Evolutionary conservation across 2,329 filamentous ascomycete species (phyloP).

Genomic region (Drechslerella dactyloides): DNA sequence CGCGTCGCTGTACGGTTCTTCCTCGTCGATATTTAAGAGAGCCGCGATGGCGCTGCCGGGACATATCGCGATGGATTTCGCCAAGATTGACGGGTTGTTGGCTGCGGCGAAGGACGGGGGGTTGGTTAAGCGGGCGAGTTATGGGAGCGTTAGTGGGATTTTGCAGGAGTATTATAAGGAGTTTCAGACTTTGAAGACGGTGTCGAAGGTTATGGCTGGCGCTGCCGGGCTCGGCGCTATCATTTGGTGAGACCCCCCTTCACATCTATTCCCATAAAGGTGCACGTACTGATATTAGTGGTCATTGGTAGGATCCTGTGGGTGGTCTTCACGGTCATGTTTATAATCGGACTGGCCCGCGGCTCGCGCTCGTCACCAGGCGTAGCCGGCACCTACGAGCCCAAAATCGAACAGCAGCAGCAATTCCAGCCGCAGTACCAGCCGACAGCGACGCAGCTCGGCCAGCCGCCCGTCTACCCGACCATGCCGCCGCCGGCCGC

Average conservation of each 20-base stretch:
- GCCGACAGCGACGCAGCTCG: not conserved
- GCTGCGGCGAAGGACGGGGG: not conserved
- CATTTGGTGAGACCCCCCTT: constrained; percentile 26
- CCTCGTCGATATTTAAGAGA: not conserved
- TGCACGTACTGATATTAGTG: too few species aligned
- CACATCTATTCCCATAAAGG: not conserved
- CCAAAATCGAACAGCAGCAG: not conserved
- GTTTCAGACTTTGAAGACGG: constrained; percentile 18
- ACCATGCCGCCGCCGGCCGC: not conserved
- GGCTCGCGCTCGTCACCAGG: not conserved
- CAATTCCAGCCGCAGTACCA: not conserved
- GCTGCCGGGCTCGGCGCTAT: constrained; percentile 37
- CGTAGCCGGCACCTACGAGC: not conserved
- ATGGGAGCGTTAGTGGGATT: not conserved
- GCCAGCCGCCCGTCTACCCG: constrained; percentile 17
- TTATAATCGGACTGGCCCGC: constrained; percentile 28
- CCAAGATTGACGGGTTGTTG: not conserved
- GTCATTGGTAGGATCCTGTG: constrained; percentile 25
- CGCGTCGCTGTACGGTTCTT: not conserved
- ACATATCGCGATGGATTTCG: not conserved
- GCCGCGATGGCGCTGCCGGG: not conserved
- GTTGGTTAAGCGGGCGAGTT: constrained; percentile 15
- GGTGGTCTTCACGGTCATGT: constrained; percentile 38
- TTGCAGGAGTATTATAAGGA: not conserved
- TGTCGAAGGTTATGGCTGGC: constrained; percentile 32